Percentiles rank a stretch among this genome's conserved stretches.
Evolutionary conservation across 106 monocot species (phyloP).

Genomic region (Allium cepa): DNA sequence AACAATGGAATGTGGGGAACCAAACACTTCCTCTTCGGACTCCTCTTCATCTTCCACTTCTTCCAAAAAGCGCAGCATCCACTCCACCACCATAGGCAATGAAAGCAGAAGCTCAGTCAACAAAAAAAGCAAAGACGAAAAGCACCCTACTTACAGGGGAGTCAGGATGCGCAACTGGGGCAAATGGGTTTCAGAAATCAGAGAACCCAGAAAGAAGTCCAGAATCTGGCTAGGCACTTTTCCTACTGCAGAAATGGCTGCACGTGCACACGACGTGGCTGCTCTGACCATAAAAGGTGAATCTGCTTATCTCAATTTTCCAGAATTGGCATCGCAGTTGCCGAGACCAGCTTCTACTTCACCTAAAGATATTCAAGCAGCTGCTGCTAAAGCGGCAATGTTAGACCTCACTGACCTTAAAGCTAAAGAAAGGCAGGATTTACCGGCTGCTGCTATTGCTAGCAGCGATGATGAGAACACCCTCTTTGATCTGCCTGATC

Average conservation of each 20-base stretch:
- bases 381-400: neutral
- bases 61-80: constrained; percentile 1
- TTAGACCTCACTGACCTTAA: neutral
- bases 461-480: constrained; percentile 18
- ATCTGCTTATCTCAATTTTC: constrained; percentile 5
- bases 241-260: constrained; percentile 6
- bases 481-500: constrained; percentile 82
- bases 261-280: constrained; percentile 10
- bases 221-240: constrained; percentile 9
- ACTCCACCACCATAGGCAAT: neutral
- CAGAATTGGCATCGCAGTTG: neutral
- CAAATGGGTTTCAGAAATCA: constrained; percentile 6
- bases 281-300: constrained; percentile 1
- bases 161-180: constrained; percentile 7
- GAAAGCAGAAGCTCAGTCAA: neutral
- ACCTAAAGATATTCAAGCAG: neutral
- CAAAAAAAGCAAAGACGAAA: neutral
- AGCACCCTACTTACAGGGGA: constrained; percentile 7
- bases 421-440: neutral
- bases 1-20: neutral
- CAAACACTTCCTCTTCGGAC: neutral
- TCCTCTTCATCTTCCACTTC: neutral
- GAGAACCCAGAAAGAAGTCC: constrained; percentile 6
- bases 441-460: neutral
- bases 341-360: neutral